These are phyloP conservation scores for Eucalyptus erythrocorys DNA, from an alignment of 345 rosid species.

Conservation along the genomic window DNA sequence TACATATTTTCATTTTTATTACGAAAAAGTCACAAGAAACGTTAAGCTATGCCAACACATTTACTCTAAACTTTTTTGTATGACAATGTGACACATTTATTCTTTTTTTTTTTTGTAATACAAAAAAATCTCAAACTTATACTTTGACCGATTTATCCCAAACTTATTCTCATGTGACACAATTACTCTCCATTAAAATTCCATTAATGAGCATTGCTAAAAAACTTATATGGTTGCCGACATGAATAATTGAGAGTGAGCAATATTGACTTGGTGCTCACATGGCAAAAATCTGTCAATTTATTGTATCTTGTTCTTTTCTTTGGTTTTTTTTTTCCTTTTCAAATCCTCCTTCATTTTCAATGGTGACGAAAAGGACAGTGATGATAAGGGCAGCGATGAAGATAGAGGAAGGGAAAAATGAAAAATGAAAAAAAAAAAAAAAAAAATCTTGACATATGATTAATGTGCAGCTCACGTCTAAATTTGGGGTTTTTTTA, in stretches of 20 bases:
- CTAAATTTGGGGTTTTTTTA: background rate
- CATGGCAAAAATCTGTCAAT: too few relatives aligned
- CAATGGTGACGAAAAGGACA: background rate
- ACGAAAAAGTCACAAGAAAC: background rate
- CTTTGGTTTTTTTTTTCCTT: background rate
- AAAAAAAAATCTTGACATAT: too few relatives aligned
- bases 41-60: background rate
- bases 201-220: too few relatives aligned
- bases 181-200: background rate
- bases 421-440: too few relatives aligned
- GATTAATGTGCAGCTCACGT: background rate
- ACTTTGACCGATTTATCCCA: too few relatives aligned
- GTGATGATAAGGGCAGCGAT: background rate
- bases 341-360: background rate
- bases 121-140: too few relatives aligned
- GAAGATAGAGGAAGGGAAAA: too few relatives aligned
- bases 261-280: too few relatives aligned
- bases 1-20: background rate
- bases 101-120: too few relatives aligned
- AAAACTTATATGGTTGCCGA: background rate
- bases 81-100: too few relatives aligned
- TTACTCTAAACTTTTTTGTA: too few relatives aligned
- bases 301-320: background rate
- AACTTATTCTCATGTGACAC: background rate
- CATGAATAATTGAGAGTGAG: background rate